phyloP scores from a whole-genome alignment of 2,329 filamentous ascomycete genomes.

The Aspergillus hiratsukae region DNA sequence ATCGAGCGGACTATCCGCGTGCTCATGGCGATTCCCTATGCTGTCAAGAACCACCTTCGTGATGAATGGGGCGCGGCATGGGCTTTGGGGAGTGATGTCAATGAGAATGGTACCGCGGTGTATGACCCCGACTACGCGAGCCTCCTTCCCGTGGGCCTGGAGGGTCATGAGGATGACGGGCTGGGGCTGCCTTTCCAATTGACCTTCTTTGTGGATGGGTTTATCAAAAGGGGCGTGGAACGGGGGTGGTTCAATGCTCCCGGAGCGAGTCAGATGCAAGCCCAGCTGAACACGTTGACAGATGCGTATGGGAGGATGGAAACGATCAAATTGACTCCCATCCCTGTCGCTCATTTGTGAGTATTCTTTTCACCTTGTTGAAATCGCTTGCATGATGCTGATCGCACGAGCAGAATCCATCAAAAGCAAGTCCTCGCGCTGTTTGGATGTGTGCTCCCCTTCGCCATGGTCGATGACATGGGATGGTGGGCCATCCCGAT shows the following conservation, averaged over 20 bases:
- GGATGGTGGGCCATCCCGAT: conserved; percentile 60
- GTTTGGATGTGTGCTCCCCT: conserved; percentile 58
- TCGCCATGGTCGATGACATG: conserved; percentile 60
- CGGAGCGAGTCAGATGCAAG: conserved; percentile 54
- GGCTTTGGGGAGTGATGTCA: conserved; percentile 28
- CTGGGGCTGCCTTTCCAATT: conserved; percentile 58
- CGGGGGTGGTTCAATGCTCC: conserved; percentile 58
- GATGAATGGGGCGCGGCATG: conserved; percentile 56
- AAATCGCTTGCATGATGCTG: background rate
- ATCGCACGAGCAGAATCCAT: conserved; percentile 48
- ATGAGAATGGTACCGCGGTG: conserved; percentile 25
- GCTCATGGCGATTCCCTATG: conserved; percentile 58
- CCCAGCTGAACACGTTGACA: conserved; percentile 53
- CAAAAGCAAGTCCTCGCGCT: conserved; percentile 60
- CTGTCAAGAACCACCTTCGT: conserved; percentile 60
- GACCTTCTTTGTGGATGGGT: conserved; percentile 56
- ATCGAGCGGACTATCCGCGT: conserved; percentile 57
- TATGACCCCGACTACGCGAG: conserved; percentile 48
- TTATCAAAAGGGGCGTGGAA: conserved; percentile 54
- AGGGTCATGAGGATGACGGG: conserved; percentile 55
- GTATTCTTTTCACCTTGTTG: conserved; percentile 5
- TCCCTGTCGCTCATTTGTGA: conserved; percentile 58
- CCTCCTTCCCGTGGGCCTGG: conserved; percentile 47
- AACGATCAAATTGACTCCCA: conserved; percentile 60
- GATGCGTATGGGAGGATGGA: conserved; percentile 61